Conservation (phyloP, 345 rosid species). For the Psidium friedrichsthalianum region DNA sequence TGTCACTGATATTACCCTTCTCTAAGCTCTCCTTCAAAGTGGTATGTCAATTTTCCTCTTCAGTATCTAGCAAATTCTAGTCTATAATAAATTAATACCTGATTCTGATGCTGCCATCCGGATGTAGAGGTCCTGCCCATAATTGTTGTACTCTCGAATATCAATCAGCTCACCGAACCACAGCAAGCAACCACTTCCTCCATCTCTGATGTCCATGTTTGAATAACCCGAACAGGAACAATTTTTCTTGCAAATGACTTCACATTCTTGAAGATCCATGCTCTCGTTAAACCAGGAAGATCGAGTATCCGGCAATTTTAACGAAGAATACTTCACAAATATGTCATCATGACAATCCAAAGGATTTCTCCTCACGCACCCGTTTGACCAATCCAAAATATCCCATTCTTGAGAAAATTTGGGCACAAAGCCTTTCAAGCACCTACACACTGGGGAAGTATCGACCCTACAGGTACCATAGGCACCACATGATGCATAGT, state of each 20-base stretch:
- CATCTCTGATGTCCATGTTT: slow-evolving; percentile 19
- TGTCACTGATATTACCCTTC: neutral
- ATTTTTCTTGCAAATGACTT: slow-evolving; percentile 17
- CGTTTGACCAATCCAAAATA: slow-evolving; percentile 17
- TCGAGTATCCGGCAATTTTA: slow-evolving; percentile 37
- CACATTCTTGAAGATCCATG: slow-evolving; percentile 21
- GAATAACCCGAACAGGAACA: slow-evolving; percentile 50
- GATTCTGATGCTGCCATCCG: slow-evolving; percentile 3
- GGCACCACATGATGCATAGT: slow-evolving; percentile 22
- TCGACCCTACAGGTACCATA: slow-evolving; percentile 24
- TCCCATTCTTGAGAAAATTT: slow-evolving; percentile 19
- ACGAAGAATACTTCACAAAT: slow-evolving; percentile 7
- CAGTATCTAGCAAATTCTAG: neutral
- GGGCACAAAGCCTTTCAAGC: slow-evolving; percentile 37
- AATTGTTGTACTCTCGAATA: neutral
- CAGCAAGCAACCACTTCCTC: slow-evolving; percentile 9
- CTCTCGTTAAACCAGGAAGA: slow-evolving; percentile 9
- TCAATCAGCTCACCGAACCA: slow-evolving; percentile 1
- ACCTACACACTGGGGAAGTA: slow-evolving; percentile 22
- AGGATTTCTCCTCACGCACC: slow-evolving; percentile 28
- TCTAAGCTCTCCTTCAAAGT: neutral
- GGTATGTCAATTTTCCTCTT: neutral
- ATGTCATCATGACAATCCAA: slow-evolving; percentile 16
- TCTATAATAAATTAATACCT: neutral
- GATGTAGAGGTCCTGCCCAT: slow-evolving; percentile 7